These are phyloP conservation scores for Fusarium goolgardi DNA, from an alignment of 2,329 filamentous ascomycete species.

Conservation along the genomic window DNA sequence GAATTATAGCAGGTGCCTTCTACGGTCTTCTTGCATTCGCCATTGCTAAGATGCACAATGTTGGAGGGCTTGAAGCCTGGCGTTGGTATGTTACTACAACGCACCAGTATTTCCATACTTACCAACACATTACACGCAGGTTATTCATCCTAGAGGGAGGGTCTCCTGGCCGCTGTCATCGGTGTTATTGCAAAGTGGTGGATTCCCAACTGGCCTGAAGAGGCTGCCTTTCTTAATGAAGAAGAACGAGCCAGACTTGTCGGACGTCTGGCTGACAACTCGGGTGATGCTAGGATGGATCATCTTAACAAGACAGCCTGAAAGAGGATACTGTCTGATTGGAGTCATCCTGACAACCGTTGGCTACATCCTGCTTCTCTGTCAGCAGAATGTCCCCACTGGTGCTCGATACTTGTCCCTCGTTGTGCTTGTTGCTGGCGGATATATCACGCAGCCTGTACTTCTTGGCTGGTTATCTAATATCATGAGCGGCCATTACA, in stretches of 20 bases:
- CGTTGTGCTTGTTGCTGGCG: constrained; percentile 12
- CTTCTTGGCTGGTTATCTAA: constrained; percentile 83
- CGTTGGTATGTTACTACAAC: neutral
- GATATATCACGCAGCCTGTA: constrained; percentile 13
- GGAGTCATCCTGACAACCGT: constrained; percentile 46
- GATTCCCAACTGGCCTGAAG: constrained; percentile 84
- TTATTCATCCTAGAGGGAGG: constrained; percentile 77
- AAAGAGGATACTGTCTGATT: constrained; percentile 67
- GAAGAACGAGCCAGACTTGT: constrained; percentile 78
- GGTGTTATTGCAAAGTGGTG: constrained; percentile 75
- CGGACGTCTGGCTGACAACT: constrained; percentile 64
- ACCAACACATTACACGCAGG: constrained; percentile 47
- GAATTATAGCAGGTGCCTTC: neutral
- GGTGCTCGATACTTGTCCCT: constrained; percentile 28
- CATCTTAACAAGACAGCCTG: constrained; percentile 63
- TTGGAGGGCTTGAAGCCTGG: constrained; percentile 13
- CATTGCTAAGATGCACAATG: constrained; percentile 14
- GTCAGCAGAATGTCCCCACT: constrained; percentile 6
- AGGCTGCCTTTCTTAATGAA: constrained; percentile 78
- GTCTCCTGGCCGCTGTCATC: constrained; percentile 74
- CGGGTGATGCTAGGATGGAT: constrained; percentile 14
- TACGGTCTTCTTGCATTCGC: constrained; percentile 9
- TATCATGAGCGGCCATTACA: constrained; percentile 58
- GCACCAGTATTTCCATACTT: rapidly evolving
- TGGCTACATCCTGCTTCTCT: constrained; percentile 21